A percentile compares a stretch with the other conserved stretches of the same genome.
Evolutionary conservation across 371 early-diverging fungal genomes (phyloP).

Genomic region (Mortierella sp.): DNA sequence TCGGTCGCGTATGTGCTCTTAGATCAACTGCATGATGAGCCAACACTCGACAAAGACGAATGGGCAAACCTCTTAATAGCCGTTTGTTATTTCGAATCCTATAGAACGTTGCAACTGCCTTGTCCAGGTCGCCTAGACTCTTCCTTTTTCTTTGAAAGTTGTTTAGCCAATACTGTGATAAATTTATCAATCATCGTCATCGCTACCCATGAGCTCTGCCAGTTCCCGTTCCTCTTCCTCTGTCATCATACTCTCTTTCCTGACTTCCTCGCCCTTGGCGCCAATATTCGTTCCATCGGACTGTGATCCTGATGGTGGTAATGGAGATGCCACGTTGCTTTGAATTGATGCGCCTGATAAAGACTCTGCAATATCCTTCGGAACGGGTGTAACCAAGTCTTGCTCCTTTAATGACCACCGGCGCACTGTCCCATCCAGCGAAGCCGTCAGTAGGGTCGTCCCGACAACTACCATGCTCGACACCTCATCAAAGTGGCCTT

Average conservation of each 20-base stretch:
- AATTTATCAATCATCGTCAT: constrained; percentile 54
- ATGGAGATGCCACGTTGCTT: neutral
- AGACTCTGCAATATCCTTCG: constrained; percentile 54
- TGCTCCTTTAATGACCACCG: constrained; percentile 70
- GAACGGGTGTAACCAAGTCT: constrained; percentile 15
- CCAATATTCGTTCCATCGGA: neutral
- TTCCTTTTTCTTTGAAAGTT: too few species aligned
- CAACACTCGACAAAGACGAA: too few species aligned
- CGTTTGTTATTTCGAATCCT: too few species aligned
- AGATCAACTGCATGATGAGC: too few species aligned
- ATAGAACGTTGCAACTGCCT: too few species aligned
- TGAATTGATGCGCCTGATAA: neutral
- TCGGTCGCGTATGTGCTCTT: too few species aligned
- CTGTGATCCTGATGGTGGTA: neutral
- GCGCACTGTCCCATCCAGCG: constrained; percentile 82
- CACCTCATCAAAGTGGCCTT: constrained; percentile 87
- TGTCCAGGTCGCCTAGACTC: too few species aligned
- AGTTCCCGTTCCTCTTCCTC: constrained; percentile 88
- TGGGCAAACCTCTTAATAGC: too few species aligned
- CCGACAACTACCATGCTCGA: constrained; percentile 66
- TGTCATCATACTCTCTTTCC: constrained; percentile 60
- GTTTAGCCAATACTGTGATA: too few species aligned
- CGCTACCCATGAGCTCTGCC: constrained; percentile 77
- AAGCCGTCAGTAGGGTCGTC: constrained; percentile 73
- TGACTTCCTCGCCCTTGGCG: constrained; percentile 12